phyloP scores from a whole-genome alignment of 1,284 basidiomycete genomes.

The Earliella scabrosa region DNA sequence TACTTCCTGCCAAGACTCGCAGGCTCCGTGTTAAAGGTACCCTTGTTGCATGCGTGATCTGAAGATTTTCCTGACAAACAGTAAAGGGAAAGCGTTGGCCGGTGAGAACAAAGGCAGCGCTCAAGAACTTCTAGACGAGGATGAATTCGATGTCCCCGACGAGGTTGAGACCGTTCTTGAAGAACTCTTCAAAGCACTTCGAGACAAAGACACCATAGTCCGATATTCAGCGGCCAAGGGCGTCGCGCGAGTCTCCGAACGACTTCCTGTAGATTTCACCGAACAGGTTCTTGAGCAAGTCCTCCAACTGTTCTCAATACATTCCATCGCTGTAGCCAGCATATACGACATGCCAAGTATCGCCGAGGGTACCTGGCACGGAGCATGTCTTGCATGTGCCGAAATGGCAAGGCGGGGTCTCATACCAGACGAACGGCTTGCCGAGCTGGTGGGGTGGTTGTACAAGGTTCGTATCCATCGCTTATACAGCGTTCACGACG shows the following conservation, averaged over 20 bases:
- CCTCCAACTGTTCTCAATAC: slow-evolving; percentile 70
- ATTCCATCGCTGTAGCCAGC: slow-evolving; percentile 61
- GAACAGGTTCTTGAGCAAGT: slow-evolving; percentile 85
- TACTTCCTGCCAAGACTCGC: slow-evolving; percentile 55
- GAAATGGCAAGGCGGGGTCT: slow-evolving; percentile 89
- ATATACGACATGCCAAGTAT: slow-evolving; percentile 75
- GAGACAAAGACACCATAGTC: slow-evolving; percentile 95
- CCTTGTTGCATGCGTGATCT: slow-evolving; percentile 5
- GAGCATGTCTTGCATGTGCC: slow-evolving; percentile 90
- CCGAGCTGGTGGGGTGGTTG: slow-evolving; percentile 76
- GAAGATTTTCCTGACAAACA: background rate
- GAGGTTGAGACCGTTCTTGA: slow-evolving; percentile 81
- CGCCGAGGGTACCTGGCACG: slow-evolving; percentile 93
- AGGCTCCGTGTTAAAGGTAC: slow-evolving; percentile 46
- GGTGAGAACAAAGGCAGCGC: background rate
- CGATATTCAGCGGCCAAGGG: slow-evolving; percentile 97
- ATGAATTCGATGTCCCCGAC: slow-evolving; percentile 78
- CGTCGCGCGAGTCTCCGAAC: slow-evolving; percentile 83
- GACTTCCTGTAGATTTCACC: slow-evolving; percentile 77
- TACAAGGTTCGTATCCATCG: slow-evolving; percentile 60
- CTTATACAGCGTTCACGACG: slow-evolving; percentile 1
- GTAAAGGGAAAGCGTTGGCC: slow-evolving; percentile 17
- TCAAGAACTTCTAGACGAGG: slow-evolving; percentile 29
- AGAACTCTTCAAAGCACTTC: slow-evolving; percentile 74
- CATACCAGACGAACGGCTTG: slow-evolving; percentile 59